phyloP scores from a whole-genome alignment of 169 alveolate genomes.

The Neospora caninum region DNA sequence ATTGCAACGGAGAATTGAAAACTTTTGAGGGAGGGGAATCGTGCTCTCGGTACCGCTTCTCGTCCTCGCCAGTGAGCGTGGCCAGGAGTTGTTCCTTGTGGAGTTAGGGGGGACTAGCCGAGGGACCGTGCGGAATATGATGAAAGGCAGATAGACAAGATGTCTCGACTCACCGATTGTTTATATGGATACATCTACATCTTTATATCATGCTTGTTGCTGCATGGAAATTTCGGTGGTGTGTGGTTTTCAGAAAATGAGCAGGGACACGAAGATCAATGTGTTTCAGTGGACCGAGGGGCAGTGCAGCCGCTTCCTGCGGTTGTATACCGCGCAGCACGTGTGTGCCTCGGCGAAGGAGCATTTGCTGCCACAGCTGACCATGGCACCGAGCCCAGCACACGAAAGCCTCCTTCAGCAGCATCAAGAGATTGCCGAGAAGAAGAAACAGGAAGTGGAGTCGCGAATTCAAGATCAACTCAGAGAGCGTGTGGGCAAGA shows the following conservation, averaged over 20 bases:
- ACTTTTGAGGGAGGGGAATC: too few relatives aligned
- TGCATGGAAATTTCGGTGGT: background rate
- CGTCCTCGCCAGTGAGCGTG: too few relatives aligned
- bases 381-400: background rate
- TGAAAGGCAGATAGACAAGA: too few relatives aligned
- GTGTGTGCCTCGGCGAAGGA: slow-evolving; percentile 30
- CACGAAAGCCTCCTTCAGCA: slow-evolving; percentile 4
- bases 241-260: background rate
- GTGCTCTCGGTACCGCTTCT: too few relatives aligned
- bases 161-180: background rate
- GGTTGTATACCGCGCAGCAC: background rate
- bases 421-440: background rate
- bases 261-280: slow-evolving; percentile 23
- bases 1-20: too few relatives aligned
- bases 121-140: too few relatives aligned
- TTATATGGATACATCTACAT: background rate
- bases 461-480: background rate
- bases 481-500: background rate
- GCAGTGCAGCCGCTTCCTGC: background rate
- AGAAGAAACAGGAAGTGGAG: background rate
- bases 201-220: background rate
- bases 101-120: too few relatives aligned
- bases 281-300: slow-evolving; percentile 39
- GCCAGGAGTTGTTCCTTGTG: too few relatives aligned
- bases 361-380: slow-evolving; percentile 15